These are phyloP conservation scores for Garcia nutans DNA, from an alignment of 345 rosid species.

Conservation along the genomic window DNA sequence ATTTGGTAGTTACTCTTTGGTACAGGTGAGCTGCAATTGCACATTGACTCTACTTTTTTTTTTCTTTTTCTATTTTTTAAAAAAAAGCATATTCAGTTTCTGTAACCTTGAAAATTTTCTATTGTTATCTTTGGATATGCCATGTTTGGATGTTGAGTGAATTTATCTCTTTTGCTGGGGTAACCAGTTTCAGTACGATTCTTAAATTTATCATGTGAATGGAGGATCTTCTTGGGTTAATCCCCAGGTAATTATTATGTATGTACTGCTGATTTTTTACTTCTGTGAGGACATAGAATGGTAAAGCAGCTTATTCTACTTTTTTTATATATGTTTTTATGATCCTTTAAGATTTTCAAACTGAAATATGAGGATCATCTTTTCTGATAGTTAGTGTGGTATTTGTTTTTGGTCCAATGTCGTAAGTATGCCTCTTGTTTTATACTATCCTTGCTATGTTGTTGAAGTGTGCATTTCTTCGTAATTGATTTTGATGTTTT, in stretches of 20 bases:
- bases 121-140: neutral
- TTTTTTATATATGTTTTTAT: neutral
- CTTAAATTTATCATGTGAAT: neutral
- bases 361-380: neutral
- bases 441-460: neutral
- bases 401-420: neutral
- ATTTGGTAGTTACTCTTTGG: constrained; percentile 99
- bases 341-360: neutral
- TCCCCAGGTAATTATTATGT: neutral
- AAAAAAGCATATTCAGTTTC: neutral
- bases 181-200: neutral
- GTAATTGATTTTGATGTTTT: neutral
- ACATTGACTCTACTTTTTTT: neutral
- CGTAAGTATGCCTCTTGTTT: neutral
- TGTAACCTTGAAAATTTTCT: neutral
- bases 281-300: neutral
- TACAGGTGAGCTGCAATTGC: constrained; percentile 65
- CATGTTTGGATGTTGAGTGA: neutral
- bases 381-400: neutral
- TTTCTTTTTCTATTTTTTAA: neutral
- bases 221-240: neutral
- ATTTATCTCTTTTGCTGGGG: neutral
- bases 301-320: neutral
- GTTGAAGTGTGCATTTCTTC: neutral
- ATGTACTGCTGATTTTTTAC: neutral